Percentiles rank a stretch among this genome's conserved stretches.
These are phyloP conservation scores for Ustilago tritici DNA, from an alignment of 1,284 basidiomycete genomes.

Conservation along the genomic window DNA sequence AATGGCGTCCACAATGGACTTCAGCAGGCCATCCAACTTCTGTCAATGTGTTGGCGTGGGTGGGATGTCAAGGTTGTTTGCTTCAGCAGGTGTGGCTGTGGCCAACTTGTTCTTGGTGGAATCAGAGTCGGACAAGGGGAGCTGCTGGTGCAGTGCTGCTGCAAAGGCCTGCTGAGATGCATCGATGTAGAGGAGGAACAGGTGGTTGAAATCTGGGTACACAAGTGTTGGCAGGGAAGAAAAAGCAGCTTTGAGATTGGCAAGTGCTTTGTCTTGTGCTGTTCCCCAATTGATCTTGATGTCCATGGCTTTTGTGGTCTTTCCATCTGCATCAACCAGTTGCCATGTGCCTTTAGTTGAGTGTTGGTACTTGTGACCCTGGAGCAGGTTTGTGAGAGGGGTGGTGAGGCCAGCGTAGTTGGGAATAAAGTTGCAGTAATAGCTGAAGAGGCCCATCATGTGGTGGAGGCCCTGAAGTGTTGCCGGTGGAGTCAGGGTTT, in stretches of 20 bases:
- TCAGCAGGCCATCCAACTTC: too few relatives aligned
- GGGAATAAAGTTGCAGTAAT: conserved; percentile 14
- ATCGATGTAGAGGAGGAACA: background rate
- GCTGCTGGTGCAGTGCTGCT: background rate
- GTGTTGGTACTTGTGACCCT: background rate
- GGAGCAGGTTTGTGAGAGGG: background rate
- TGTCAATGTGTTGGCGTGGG: background rate
- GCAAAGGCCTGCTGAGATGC: background rate
- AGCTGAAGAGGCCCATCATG: conserved; percentile 13
- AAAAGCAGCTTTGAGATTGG: background rate
- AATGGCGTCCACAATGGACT: too few relatives aligned
- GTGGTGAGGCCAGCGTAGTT: conserved; percentile 1
- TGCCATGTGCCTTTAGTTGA: background rate
- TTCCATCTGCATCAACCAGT: background rate
- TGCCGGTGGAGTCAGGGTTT: background rate
- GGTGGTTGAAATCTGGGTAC: background rate
- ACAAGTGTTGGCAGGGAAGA: background rate
- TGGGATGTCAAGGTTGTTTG: background rate
- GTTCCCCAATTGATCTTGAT: background rate
- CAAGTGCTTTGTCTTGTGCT: background rate
- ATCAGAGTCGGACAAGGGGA: background rate
- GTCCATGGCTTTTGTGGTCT: background rate
- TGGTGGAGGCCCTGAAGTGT: conserved; percentile 9
- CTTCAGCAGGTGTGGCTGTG: background rate
- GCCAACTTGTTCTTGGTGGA: background rate